Conservation (phyloP, 2,329 filamentous ascomycete species). For the Microthyrium microscopicum region DNA sequence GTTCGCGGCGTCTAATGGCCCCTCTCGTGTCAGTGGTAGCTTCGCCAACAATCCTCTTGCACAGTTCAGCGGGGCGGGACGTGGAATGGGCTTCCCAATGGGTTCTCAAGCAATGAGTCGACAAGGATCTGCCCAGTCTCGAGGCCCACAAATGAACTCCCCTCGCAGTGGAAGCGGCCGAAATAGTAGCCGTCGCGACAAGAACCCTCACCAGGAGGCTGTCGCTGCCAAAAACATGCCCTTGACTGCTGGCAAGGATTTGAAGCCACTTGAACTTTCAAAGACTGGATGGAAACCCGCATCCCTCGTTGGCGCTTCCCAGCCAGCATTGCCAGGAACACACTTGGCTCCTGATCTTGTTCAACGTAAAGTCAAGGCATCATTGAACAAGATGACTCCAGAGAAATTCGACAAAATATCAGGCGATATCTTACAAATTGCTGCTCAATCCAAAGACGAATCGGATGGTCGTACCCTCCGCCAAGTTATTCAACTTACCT, state of each 20-base stretch:
- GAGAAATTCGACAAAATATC: slow-evolving; percentile 97
- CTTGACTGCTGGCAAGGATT: slow-evolving; percentile 63
- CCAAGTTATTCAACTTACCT: slow-evolving; percentile 96
- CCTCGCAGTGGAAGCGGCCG: slow-evolving; percentile 51
- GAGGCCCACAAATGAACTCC: slow-evolving; percentile 50
- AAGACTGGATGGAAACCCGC: slow-evolving; percentile 78
- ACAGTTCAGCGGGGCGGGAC: slow-evolving; percentile 38
- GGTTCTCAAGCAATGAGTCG: slow-evolving; percentile 47
- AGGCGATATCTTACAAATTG: slow-evolving; percentile 82
- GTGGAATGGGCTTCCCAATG: slow-evolving; percentile 48
- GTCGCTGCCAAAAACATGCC: slow-evolving; percentile 78
- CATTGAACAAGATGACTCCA: slow-evolving; percentile 98
- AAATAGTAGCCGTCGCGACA: slow-evolving; percentile 42
- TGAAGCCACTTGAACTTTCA: slow-evolving; percentile 62
- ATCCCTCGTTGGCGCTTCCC: slow-evolving; percentile 39
- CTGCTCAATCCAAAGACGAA: slow-evolving; percentile 89
- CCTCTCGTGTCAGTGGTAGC: slow-evolving; percentile 11
- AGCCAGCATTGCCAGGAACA: slow-evolving; percentile 20
- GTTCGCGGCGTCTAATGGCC: slow-evolving; percentile 30
- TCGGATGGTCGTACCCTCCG: slow-evolving; percentile 83
- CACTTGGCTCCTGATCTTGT: slow-evolving; percentile 82
- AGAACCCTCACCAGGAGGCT: slow-evolving; percentile 40
- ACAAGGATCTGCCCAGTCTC: slow-evolving; percentile 39
- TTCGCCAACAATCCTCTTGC: too few species aligned
- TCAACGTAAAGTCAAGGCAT: slow-evolving; percentile 96